Percentiles rank a stretch among this genome's conserved stretches.
Conservation (phyloP, 2,329 filamentous ascomycete genomes). For the Decorospora gaudefroyi region DNA sequence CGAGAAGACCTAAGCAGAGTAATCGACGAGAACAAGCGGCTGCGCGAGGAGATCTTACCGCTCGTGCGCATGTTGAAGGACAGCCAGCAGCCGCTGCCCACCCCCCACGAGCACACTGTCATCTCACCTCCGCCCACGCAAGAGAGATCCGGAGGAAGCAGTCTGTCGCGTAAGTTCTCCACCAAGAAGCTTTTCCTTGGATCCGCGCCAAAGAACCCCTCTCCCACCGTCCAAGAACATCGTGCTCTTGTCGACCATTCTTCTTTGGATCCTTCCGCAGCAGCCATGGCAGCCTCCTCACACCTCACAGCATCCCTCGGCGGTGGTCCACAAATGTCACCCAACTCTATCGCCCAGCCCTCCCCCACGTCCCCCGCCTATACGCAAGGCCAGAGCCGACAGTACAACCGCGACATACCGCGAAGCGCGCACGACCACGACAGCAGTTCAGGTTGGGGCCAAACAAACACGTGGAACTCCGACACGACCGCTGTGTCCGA, state of each 20-base stretch:
- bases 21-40: conserved; percentile 80
- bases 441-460: conserved; percentile 35
- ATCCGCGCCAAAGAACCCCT: conserved; percentile 56
- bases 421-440: conserved; percentile 43
- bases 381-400: conserved; percentile 39
- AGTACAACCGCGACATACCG: conserved; percentile 40
- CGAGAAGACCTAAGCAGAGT: conserved; percentile 57
- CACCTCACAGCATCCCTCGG: conserved; percentile 57
- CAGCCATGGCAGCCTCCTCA: conserved; percentile 56
- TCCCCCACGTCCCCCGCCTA: conserved; percentile 58
- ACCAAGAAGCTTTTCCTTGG: conserved; percentile 59
- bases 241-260: conserved; percentile 49
- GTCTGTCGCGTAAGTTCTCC: conserved; percentile 58
- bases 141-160: conserved; percentile 49
- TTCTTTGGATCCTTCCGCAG: conserved; percentile 56
- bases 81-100: conserved; percentile 75
- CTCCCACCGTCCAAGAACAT: conserved; percentile 55
- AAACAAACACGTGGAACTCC: conserved; percentile 38
- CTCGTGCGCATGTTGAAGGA: conserved; percentile 91
- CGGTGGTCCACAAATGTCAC: conserved; percentile 48
- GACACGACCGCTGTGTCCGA: conserved; percentile 37
- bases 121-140: conserved; percentile 43
- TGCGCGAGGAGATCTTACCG: conserved; percentile 90
- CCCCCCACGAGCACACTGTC: conserved; percentile 48
- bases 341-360: conserved; percentile 50